Base-by-base conservation (phyloP, 2,329 filamentous ascomycete genomes). In the Diplodia scrobiculata region DNA sequence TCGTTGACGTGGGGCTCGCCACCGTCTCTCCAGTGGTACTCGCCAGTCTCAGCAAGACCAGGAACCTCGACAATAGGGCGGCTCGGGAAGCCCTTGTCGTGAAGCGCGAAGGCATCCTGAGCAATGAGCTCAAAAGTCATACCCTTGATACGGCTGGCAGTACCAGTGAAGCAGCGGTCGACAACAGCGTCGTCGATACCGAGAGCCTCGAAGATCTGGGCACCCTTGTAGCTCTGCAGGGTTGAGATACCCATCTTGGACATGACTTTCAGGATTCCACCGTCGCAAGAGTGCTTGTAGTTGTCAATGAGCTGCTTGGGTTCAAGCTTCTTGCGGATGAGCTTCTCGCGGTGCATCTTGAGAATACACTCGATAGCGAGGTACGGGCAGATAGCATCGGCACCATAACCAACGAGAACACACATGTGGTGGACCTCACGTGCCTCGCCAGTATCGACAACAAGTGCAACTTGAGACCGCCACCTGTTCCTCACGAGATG, bases 221-320 rank as follows among this genome's bases (percentile, higher is more conserved):
- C 94, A 75, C 94, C 94, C 84, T 98, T 98, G 84, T 98, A 98
- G 71, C 90, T 94, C 74, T 94, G 92, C 53, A 98, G 84, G 36
- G 94, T 98, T 6, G 94, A 97, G 70, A 98, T 98, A 82, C 94
- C 94, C 94, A 98, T 98, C 84, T 98, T 98, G 78, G 90, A 95
- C 94, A 98, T 98, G 77, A 98, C 94, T 80, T 98, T 98, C 70
- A 98, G 84, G 70, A 98, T 97, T 81, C 94, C 94, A 74, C 94
- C 94, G 72, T 97, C 93, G 73, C 91, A 94, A 69, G 94, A 97
- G 79, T 96, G 91, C 82, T 96, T 96, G 85, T 97, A 98, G 82
- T 98, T 98, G 73, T 89, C 88, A 71, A 97, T 93, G 66, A 97
- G 87, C 73, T 89, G 85, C 68, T 96, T 89, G 67, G 95, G 87